A percentile compares a stretch with the other conserved stretches of the same genome.
Evolutionary conservation across 1,284 basidiomycete genomes (phyloP).

Genomic region (Boletus smithii): DNA sequence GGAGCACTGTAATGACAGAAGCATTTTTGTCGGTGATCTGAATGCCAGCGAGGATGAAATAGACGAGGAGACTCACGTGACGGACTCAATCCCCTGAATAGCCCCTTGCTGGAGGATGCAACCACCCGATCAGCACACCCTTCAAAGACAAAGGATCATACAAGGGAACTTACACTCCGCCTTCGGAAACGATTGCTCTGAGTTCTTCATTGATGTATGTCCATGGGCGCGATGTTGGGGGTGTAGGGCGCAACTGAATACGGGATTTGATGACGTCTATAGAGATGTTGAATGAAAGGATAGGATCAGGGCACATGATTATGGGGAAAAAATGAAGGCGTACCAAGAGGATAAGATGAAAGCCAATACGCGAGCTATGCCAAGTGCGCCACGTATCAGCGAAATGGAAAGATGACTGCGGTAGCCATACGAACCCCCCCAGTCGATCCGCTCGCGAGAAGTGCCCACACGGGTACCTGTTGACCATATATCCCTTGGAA

Average conservation of each 20-base stretch:
- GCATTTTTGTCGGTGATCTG: background rate
- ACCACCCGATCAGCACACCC: conserved; percentile 5
- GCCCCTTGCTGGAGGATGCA: conserved; percentile 46
- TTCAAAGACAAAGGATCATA: background rate
- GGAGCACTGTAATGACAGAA: conserved; percentile 10
- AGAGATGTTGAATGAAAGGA: background rate
- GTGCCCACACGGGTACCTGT: conserved; percentile 83
- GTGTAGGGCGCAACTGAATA: conserved; percentile 75
- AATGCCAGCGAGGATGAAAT: background rate
- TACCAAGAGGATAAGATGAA: conserved; percentile 84
- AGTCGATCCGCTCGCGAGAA: conserved; percentile 81
- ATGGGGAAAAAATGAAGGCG: conserved; percentile 4
- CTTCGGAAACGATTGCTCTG: conserved; percentile 64
- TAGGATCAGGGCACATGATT: too few species aligned
- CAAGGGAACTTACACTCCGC: conserved; percentile 62
- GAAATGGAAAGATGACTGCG: background rate
- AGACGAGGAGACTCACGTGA: conserved; percentile 45
- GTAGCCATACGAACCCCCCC: conserved; percentile 70
- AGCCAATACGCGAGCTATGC: conserved; percentile 88
- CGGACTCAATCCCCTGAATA: conserved; percentile 73
- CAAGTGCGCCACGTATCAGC: background rate
- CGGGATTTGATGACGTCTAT: conserved; percentile 90
- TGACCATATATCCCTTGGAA: conserved; percentile 63
- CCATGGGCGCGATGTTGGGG: conserved; percentile 74
- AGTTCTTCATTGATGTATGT: conserved; percentile 81